phyloP scores from a whole-genome alignment of 495 filamentous ascomycete species.

The Evernia prunastri region DNA sequence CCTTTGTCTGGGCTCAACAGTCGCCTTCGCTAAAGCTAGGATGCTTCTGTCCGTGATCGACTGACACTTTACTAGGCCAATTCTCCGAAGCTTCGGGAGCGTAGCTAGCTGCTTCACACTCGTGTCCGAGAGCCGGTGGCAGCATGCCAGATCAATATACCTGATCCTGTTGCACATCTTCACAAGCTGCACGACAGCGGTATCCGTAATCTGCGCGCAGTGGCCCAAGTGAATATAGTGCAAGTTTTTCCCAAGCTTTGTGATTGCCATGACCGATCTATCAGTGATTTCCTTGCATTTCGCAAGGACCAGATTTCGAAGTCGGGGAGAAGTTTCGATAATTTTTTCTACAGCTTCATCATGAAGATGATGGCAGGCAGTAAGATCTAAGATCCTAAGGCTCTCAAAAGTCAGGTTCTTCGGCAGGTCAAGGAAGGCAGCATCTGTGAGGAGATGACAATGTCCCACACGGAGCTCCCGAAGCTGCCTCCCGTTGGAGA shows the following conservation, averaged over 20 bases:
- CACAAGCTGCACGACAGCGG: constrained; percentile 74
- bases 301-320: constrained; percentile 86
- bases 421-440: constrained; percentile 79
- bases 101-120: constrained; percentile 80
- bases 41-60: constrained; percentile 87
- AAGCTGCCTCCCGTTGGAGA: constrained; percentile 68
- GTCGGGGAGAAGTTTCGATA: constrained; percentile 73
- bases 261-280: constrained; percentile 76
- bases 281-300: constrained; percentile 94
- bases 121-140: constrained; percentile 75
- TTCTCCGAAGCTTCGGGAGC: constrained; percentile 86
- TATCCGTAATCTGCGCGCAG: constrained; percentile 83
- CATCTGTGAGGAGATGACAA: constrained; percentile 75
- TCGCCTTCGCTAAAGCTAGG: constrained; percentile 64
- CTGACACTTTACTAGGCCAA: constrained; percentile 90
- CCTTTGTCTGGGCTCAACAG: constrained; percentile 37
- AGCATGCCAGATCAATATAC: constrained; percentile 97
- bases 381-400: constrained; percentile 90
- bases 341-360: constrained; percentile 85
- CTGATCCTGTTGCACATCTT: constrained; percentile 85
- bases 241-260: constrained; percentile 85
- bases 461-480: constrained; percentile 82
- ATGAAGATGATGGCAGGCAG: constrained; percentile 71
- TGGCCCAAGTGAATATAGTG: constrained; percentile 96
- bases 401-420: constrained; percentile 64